Percentiles rank a stretch among this genome's conserved stretches.
phyloP scores from a whole-genome alignment of 768 basidiomycete species.

The Xerocomellus dryophilus region DNA sequence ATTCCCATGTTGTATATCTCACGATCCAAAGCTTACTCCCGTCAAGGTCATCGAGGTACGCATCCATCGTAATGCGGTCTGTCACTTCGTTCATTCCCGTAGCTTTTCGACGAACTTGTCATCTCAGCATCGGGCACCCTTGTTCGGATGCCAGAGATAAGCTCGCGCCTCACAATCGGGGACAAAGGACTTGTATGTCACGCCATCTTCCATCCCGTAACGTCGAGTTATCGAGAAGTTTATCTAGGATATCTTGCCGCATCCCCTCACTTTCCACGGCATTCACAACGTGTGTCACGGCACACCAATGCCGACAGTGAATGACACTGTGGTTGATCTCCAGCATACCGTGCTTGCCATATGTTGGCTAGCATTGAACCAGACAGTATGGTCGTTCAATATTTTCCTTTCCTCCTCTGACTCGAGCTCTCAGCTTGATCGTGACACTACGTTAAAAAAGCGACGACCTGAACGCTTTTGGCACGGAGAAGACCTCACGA shows the following conservation, averaged over 20 bases:
- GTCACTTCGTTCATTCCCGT: slow-evolving; percentile 13
- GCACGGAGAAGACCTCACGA: slow-evolving; percentile 59
- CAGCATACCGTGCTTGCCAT: slow-evolving; percentile 77
- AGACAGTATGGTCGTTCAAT: slow-evolving; percentile 51
- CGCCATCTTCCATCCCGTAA: background rate
- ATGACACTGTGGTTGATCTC: slow-evolving; percentile 68
- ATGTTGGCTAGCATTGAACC: slow-evolving; percentile 86
- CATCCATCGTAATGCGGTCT: background rate
- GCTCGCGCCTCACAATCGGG: slow-evolving; percentile 71
- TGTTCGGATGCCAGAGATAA: slow-evolving; percentile 74
- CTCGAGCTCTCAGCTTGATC: slow-evolving; percentile 50
- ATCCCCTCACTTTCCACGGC: slow-evolving; percentile 44
- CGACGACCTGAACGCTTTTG: slow-evolving; percentile 75
- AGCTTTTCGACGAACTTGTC: slow-evolving; percentile 84
- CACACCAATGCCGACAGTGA: slow-evolving; percentile 39
- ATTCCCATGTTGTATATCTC: slow-evolving; percentile 6
- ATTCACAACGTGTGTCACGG: slow-evolving; percentile 47
- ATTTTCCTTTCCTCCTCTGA: background rate
- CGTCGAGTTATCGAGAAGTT: slow-evolving; percentile 3
- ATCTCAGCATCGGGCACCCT: slow-evolving; percentile 66
- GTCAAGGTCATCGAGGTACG: slow-evolving; percentile 73
- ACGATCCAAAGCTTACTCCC: slow-evolving; percentile 11
- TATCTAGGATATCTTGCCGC: slow-evolving; percentile 63
- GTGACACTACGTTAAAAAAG: slow-evolving; percentile 49
- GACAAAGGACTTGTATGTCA: slow-evolving; percentile 66